Evolutionary conservation across 1,139 yeast genomes (phyloP), one percentile per base, ranked within the genome.

Genomic region (Yamadazyma membranifaciens): DNA sequence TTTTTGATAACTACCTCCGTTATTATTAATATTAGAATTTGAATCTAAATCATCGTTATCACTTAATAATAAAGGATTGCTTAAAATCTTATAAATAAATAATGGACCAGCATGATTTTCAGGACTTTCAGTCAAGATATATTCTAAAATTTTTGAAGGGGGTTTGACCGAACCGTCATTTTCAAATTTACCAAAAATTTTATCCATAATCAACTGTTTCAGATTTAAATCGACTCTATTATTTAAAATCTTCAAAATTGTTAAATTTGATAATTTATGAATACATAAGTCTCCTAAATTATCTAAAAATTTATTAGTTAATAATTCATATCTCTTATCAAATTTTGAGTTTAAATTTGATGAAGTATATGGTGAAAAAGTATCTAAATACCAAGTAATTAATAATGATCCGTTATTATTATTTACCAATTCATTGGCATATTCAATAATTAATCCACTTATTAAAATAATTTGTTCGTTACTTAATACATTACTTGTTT

Each of bases 341-440:
- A 53, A 47, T 22, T 57, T 54, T 40, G 84, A 71, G 48, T 81
- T 79, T 37, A 76, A 73, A 42, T 83, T 70, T n/a, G 34, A 13
- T 6, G 12, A 10, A 7, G 9, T 9, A 24, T 31, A 11, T 9
- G 43, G 43, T 30, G 75, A 73, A 55, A 91, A 91, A 1, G 96
- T 87, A 58, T 92, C 98, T 59, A 92, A 73, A 54, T 86, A 86
- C 98, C 98, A 92, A 2, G 97, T 89, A 42, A 92, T 78, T 50
- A 94, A 73, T 49, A 92, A 69, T 1, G 96, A 86, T 25, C 98
- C 98, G 60, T 92, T 92, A 44, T 83, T 78, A 59, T 91, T 89
- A 6, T 84, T 78, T 1, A 91, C 89, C 52, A 92, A 72, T 48
- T 83, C 89, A 50, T 85, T 87, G 28, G 94, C 81, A 66, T 84